phyloP scores from a whole-genome alignment of 176 grass and related monocot species.

The Metroxylon sagu region DNA sequence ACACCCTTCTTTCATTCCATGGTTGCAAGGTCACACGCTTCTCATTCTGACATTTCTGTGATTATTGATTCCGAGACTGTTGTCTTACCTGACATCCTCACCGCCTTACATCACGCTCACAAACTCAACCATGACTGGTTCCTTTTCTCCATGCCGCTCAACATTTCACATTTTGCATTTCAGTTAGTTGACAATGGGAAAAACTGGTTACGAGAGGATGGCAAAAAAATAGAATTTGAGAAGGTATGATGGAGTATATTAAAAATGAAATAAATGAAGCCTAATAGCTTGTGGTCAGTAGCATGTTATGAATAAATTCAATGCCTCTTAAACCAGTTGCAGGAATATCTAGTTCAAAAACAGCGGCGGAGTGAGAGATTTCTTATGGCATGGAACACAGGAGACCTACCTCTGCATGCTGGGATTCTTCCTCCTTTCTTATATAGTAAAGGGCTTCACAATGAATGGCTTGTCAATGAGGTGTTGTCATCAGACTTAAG shows the following conservation, averaged over 20 bases:
- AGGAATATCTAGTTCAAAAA: slow-evolving; percentile 31
- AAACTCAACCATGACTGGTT: slow-evolving; percentile 49
- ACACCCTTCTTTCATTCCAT: slow-evolving; percentile 83
- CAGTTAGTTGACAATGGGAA: slow-evolving; percentile 24
- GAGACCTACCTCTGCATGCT: slow-evolving; percentile 27
- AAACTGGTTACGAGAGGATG: slow-evolving; percentile 31
- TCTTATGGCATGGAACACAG: slow-evolving; percentile 71
- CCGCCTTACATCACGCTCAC: slow-evolving; percentile 21
- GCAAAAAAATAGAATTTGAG: slow-evolving; percentile 23
- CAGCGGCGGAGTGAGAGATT: slow-evolving; percentile 26
- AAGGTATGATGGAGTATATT: slow-evolving; percentile 27
- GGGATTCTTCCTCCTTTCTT: slow-evolving; percentile 73
- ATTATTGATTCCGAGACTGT: slow-evolving; percentile 51
- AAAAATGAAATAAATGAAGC: background rate
- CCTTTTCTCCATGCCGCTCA: slow-evolving; percentile 43
- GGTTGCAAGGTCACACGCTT: slow-evolving; percentile 46
- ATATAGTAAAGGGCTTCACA: slow-evolving; percentile 46
- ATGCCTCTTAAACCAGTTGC: slow-evolving; percentile 29
- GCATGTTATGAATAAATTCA: background rate
- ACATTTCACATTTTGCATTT: slow-evolving; percentile 29
- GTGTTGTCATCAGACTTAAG: slow-evolving; percentile 69
- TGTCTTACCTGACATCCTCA: slow-evolving; percentile 47
- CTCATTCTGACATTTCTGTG: slow-evolving; percentile 46
- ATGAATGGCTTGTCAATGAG: slow-evolving; percentile 52
- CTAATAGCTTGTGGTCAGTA: background rate